Evolutionary conservation across 2,329 filamentous ascomycete genomes (phyloP), one percentile per base, ranked within the genome.

Genomic region (Aspergillus pseudonomiae): DNA sequence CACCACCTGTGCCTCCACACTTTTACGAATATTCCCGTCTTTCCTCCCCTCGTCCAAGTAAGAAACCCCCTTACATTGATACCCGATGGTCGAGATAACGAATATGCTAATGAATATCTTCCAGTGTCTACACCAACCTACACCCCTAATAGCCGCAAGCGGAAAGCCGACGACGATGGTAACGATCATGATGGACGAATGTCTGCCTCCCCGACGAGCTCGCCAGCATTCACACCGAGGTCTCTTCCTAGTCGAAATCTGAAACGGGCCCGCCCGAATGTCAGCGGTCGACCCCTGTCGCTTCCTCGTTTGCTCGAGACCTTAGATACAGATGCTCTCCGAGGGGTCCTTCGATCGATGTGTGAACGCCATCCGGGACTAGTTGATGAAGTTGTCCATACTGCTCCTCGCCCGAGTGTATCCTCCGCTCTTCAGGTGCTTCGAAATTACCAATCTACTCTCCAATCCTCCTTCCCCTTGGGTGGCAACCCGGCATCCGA

Each of bases 301-400:
- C 81, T 92, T 28, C 84, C 88, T 62, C 90, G 95, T 73, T 86
- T 99, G n/a, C 88, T 99, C 66, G 94, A 99, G 80, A 98, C 95
- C 0, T 87, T 99, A 52, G 92, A 96, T 73, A 90, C 89, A 64
- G 87, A 91, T 64, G 92, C 96, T 69, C 86, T 99, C 73, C 89
- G 94, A 70, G 88, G 88, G 41, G 89, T 97, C 1, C 85, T 99
- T n/a, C 92, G 94, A 76, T 90, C 91, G 60, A 91, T 99, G 75
- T 97, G 94, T 81, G 91, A 96, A 73, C 88, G 91, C 70, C 93
- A 96, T 75, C 93, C 94, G 4, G 89, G 91, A 68, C 91, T 99
- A 66, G 90, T 89, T 59, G 87, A 91, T 59, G 94, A 98, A 78
- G 91, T 99, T 52, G 88, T 93, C 36, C 86, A 89, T 60, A 88